A percentile compares a stretch with the other conserved stretches of the same genome.
Evolutionary conservation across 345 rosid genomes (phyloP).

Genomic region (Triadica sebifera): DNA sequence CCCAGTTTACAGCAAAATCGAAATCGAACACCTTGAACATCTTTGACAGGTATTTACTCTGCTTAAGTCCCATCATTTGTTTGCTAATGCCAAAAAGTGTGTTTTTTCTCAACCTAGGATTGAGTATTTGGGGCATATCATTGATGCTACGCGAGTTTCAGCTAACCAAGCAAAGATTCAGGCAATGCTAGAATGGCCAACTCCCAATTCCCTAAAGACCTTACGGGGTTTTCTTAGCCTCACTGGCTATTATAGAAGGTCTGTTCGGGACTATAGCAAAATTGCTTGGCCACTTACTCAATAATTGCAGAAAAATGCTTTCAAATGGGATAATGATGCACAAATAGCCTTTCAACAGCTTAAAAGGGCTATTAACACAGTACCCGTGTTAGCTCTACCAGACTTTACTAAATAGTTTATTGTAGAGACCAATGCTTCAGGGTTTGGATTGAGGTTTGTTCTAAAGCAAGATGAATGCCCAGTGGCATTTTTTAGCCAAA

Average conservation of each 20-base stretch:
- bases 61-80: too few species aligned
- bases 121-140: too few species aligned
- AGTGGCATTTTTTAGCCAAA: background rate
- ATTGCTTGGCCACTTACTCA: background rate
- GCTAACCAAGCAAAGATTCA: too few species aligned
- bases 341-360: background rate
- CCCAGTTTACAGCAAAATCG: too few species aligned
- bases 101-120: too few species aligned
- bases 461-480: background rate
- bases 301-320: background rate
- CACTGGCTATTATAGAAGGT: background rate
- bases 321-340: background rate
- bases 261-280: background rate
- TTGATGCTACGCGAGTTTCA: too few species aligned
- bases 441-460: background rate
- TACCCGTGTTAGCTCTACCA: background rate
- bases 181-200: background rate
- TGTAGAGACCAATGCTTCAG: background rate
- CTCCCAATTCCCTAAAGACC: background rate
- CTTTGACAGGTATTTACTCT: too few species aligned
- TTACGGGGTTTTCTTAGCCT: background rate
- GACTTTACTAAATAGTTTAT: background rate
- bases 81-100: too few species aligned
- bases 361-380: background rate
- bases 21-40: too few species aligned